phyloP scores from a whole-genome alignment of 2,329 filamentous ascomycete species.

The Parastagonospora avenae region DNA sequence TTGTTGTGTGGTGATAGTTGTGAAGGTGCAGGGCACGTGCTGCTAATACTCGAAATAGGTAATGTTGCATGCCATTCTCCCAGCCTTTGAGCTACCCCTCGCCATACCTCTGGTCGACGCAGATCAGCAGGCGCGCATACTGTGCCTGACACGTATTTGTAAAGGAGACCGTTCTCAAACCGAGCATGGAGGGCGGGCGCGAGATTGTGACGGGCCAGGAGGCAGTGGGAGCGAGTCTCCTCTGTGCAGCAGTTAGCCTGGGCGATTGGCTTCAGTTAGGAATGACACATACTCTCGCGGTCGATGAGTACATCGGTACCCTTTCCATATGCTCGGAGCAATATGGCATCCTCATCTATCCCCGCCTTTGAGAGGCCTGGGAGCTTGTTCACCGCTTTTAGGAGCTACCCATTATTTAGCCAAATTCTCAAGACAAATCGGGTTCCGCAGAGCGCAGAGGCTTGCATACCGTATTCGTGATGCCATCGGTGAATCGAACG shows the following conservation, averaged over 20 bases:
- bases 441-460: not conserved
- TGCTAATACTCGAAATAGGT: conserved; percentile 59
- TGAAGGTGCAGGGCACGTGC: conserved; percentile 42
- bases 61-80: conserved; percentile 89
- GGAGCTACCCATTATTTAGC: conserved; percentile 51
- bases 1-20: conserved; percentile 39
- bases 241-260: conserved; percentile 48
- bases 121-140: conserved; percentile 83
- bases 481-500: conserved; percentile 92
- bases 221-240: conserved; percentile 74
- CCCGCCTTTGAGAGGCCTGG: conserved; percentile 61
- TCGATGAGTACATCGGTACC: conserved; percentile 96
- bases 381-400: conserved; percentile 75
- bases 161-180: conserved; percentile 95
- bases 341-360: conserved; percentile 32
- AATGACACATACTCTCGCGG: conserved; percentile 73
- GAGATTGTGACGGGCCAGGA: conserved; percentile 81
- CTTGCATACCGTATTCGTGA: conserved; percentile 82
- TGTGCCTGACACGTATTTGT: conserved; percentile 83
- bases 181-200: conserved; percentile 87
- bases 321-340: conserved; percentile 91
- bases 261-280: conserved; percentile 4
- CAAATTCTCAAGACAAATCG: not conserved
- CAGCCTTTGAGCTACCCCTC: conserved; percentile 79
- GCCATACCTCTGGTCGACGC: conserved; percentile 74